A percentile compares a stretch with the other conserved stretches of the same genome.
phyloP scores from a whole-genome alignment of 106 monocot genomes.

The Acorus gramineus region DNA sequence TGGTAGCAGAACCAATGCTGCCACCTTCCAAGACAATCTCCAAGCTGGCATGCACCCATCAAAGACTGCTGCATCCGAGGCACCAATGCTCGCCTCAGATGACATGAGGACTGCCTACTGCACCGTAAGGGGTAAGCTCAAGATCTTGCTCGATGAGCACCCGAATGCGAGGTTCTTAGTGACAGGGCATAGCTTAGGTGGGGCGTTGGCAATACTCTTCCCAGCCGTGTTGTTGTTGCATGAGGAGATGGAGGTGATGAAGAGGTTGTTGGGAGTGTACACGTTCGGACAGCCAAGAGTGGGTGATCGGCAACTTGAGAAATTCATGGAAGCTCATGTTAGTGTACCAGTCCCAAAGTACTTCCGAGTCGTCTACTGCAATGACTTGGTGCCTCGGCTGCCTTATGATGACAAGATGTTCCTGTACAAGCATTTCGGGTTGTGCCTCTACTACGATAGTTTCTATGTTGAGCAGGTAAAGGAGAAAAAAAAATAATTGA shows the following conservation, averaged over 20 bases:
- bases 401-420: conserved; percentile 16
- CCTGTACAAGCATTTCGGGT: conserved; percentile 15
- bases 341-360: conserved; percentile 9
- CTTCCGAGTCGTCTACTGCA: conserved; percentile 16
- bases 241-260: conserved; percentile 24
- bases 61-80: not conserved
- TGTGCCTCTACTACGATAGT: conserved; percentile 14
- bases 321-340: conserved; percentile 20
- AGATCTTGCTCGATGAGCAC: conserved; percentile 15
- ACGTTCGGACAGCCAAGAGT: conserved; percentile 54
- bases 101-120: conserved; percentile 26
- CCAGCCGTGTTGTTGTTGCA: conserved; percentile 32
- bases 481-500: too few relatives aligned
- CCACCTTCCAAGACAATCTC: conserved; percentile 20
- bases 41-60: not conserved
- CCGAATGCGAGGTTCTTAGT: conserved; percentile 33
- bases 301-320: conserved; percentile 27
- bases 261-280: conserved; percentile 26
- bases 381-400: conserved; percentile 13
- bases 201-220: conserved; percentile 42
- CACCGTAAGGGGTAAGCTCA: conserved; percentile 21
- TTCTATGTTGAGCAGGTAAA: conserved; percentile 9
- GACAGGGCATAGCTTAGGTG: conserved; percentile 60
- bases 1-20: conserved; percentile 14
- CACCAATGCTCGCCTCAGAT: too few relatives aligned